These are phyloP conservation scores for Discostella stelligeroides DNA, from an alignment of 108 stramenopile species.

Conservation along the genomic window DNA sequence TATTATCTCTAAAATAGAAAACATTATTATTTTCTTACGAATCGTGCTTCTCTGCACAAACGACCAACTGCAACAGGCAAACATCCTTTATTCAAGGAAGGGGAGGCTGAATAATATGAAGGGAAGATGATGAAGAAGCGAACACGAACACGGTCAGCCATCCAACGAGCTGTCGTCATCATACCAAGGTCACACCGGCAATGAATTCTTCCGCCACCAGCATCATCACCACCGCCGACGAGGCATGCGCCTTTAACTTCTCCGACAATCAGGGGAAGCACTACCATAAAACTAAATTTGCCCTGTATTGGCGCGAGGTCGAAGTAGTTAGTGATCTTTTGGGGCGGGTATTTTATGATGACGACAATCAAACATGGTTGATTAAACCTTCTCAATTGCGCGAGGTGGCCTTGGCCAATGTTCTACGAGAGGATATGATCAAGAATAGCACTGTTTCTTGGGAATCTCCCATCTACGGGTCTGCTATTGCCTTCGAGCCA, in stretches of 20 bases:
- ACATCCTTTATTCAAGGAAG: too few relatives aligned
- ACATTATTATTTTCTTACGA: too few relatives aligned
- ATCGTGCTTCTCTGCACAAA: too few relatives aligned
- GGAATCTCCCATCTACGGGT: constrained; percentile 27
- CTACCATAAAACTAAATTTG: constrained; percentile 18
- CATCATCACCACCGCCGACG: background rate
- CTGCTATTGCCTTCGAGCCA: constrained; percentile 29
- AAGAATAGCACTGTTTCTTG: background rate
- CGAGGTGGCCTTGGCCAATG: constrained; percentile 15
- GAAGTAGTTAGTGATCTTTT: constrained; percentile 14
- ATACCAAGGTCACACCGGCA: too few relatives aligned
- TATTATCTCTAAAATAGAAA: too few relatives aligned
- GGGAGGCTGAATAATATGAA: too few relatives aligned
- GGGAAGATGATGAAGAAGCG: too few relatives aligned
- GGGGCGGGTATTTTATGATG: constrained; percentile 23
- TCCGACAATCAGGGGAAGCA: constrained; percentile 4
- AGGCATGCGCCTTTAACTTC: constrained; percentile 11
- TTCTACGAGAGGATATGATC: constrained; percentile 17
- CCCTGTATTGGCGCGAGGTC: constrained; percentile 15
- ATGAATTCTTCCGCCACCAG: background rate
- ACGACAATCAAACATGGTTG: background rate
- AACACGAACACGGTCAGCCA: too few relatives aligned
- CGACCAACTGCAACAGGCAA: too few relatives aligned
- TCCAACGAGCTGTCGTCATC: too few relatives aligned
- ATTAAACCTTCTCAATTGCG: constrained; percentile 5